phyloP scores from a whole-genome alignment of 345 rosid genomes.

The Rhodamnia argentea region DNA sequence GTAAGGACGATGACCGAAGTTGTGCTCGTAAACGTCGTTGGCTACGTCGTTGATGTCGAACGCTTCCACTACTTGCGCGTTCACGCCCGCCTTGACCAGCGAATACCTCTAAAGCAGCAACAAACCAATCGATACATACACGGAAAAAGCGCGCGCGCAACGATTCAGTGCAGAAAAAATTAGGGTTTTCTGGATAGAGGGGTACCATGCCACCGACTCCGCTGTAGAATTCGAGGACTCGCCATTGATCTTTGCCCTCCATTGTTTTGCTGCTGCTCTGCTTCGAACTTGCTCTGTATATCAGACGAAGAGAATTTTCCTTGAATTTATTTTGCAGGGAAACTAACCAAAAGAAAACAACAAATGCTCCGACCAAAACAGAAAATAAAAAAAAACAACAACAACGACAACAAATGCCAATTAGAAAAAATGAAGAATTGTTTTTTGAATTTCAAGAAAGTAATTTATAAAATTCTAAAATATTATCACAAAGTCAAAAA shows the following conservation, averaged over 20 bases:
- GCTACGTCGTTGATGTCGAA: conserved; percentile 86
- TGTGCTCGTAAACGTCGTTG: conserved; percentile 81
- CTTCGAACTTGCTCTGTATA: not conserved
- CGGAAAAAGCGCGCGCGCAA: not conserved
- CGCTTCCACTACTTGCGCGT: conserved; percentile 58
- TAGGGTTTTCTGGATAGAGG: not conserved
- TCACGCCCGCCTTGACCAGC: conserved; percentile 43
- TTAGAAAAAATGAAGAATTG: not conserved
- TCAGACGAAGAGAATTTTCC: not conserved
- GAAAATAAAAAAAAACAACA: not conserved
- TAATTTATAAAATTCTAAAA: not conserved
- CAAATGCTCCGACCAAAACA: not conserved
- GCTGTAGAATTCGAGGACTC: conserved; percentile 88
- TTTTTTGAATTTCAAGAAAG: not conserved
- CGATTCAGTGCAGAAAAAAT: not conserved
- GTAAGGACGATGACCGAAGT: conserved; percentile 79
- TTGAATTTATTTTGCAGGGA: too few species aligned
- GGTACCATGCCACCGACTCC: conserved; percentile 93
- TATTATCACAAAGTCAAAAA: not conserved
- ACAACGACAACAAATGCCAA: not conserved
- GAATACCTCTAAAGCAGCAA: conserved; percentile 53
- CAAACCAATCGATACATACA: not conserved
- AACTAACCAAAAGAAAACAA: not conserved
- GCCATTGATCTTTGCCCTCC: conserved; percentile 39
- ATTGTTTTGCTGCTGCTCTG: not conserved